phyloP scores from a whole-genome alignment of 2,329 filamentous ascomycete genomes.

The Paramyrothecium sp. region DNA sequence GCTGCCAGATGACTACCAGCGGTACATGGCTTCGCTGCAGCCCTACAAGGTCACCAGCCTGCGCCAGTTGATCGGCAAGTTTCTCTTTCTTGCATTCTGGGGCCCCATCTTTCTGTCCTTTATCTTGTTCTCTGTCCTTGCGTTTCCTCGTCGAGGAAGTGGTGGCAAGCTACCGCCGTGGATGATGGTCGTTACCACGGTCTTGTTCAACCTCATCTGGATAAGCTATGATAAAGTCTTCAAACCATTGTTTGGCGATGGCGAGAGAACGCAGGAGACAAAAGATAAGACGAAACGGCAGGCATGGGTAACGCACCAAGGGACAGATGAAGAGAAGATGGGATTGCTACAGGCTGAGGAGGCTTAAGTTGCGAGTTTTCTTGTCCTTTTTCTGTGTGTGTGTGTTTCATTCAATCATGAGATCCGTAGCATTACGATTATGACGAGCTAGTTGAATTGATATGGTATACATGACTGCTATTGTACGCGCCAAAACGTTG shows the following conservation, averaged over 20 bases:
- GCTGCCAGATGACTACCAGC: slow-evolving; percentile 76
- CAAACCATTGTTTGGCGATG: slow-evolving; percentile 76
- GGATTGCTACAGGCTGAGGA: slow-evolving; percentile 7
- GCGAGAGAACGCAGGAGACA: slow-evolving; percentile 61
- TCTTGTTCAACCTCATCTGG: slow-evolving; percentile 51
- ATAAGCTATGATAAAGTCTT: slow-evolving; percentile 41
- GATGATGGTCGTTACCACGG: slow-evolving; percentile 52
- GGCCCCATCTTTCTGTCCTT: slow-evolving; percentile 34
- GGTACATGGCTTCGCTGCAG: slow-evolving; percentile 67
- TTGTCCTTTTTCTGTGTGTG: not conserved
- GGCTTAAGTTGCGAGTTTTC: no score
- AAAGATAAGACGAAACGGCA: slow-evolving; percentile 10
- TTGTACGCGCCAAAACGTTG: no score
- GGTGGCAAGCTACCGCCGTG: slow-evolving; percentile 65
- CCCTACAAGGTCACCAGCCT: slow-evolving; percentile 68
- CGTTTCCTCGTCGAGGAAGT: slow-evolving; percentile 59
- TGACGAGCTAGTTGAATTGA: no score
- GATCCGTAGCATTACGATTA: no score
- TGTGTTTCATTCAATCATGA: no score
- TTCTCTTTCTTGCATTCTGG: slow-evolving; percentile 61
- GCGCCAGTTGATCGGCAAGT: slow-evolving; percentile 64
- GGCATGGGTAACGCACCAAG: slow-evolving; percentile 5
- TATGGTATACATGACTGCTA: no score
- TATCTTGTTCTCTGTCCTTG: slow-evolving; percentile 49
- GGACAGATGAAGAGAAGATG: slow-evolving; percentile 22